phyloP scores from a whole-genome alignment of 2,329 filamentous ascomycete species.

The Nemania bipapillata region DNA sequence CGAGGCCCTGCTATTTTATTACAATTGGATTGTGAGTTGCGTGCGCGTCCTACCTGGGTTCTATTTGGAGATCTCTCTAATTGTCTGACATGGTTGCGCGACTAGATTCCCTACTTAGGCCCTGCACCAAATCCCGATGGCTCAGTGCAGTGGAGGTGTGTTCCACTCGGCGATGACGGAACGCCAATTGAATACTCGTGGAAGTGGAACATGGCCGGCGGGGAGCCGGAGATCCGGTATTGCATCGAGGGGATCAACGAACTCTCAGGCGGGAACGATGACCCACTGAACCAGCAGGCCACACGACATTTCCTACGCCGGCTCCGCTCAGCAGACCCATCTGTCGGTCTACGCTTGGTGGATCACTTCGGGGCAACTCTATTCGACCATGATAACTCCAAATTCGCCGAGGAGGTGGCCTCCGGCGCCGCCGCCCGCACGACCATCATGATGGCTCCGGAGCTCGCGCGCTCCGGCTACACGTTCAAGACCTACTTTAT shows the following conservation, averaged over 20 bases:
- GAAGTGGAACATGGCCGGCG: slow-evolving; percentile 32
- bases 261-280: slow-evolving; percentile 33
- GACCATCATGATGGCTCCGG: slow-evolving; percentile 25
- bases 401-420: slow-evolving; percentile 24
- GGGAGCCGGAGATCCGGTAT: slow-evolving; percentile 30
- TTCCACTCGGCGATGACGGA: slow-evolving; percentile 15
- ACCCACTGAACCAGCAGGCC: slow-evolving; percentile 43
- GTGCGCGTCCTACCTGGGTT: no score
- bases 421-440: slow-evolving; percentile 9
- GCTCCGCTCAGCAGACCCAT: slow-evolving; percentile 25
- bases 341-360: slow-evolving; percentile 34
- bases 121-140: slow-evolving; percentile 5
- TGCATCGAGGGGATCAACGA: slow-evolving; percentile 38
- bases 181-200: slow-evolving; percentile 35
- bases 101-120: slow-evolving; percentile 25
- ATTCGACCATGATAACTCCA: slow-evolving; percentile 32
- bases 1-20: slow-evolving; percentile 20
- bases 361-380: slow-evolving; percentile 35
- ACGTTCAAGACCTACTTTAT: slow-evolving; percentile 43
- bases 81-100: neutral
- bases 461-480: slow-evolving; percentile 24
- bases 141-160: slow-evolving; percentile 12
- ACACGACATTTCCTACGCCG: slow-evolving; percentile 29
- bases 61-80: neutral
- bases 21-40: slow-evolving; percentile 34